Evolutionary conservation across 495 filamentous ascomycete species (phyloP).

Genomic region (Parathielavia appendiculata): DNA sequence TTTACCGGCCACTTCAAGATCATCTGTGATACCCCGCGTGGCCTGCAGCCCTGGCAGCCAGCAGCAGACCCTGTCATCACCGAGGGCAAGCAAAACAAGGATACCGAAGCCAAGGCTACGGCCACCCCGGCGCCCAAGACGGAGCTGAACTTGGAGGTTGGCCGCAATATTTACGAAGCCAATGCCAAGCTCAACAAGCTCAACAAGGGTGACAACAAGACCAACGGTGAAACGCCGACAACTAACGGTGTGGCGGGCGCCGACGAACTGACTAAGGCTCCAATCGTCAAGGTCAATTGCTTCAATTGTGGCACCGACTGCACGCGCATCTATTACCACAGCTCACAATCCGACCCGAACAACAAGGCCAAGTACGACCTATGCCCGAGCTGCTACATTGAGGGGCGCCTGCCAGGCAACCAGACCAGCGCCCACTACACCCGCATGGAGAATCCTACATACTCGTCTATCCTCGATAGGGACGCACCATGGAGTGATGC

Average conservation of each 20-base stretch:
- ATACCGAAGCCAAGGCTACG: conserved; percentile 66
- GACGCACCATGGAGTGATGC: conserved; percentile 86
- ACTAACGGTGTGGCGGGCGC: conserved; percentile 53
- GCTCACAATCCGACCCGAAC: conserved; percentile 53
- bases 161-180: conserved; percentile 91
- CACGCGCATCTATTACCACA: conserved; percentile 86
- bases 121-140: conserved; percentile 62
- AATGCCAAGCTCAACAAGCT: conserved; percentile 81
- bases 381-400: conserved; percentile 83
- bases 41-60: conserved; percentile 90
- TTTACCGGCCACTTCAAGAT: conserved; percentile 97
- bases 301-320: conserved; percentile 89
- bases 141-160: conserved; percentile 81
- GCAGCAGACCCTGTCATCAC: conserved; percentile 63
- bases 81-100: conserved; percentile 64
- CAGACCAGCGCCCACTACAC: conserved; percentile 71
- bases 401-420: conserved; percentile 70
- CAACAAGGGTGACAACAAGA: conserved; percentile 46
- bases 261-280: conserved; percentile 56
- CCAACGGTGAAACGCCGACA: conserved; percentile 65
- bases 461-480: conserved; percentile 66
- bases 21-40: conserved; percentile 88
- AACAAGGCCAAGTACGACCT: conserved; percentile 71
- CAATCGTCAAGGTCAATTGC: conserved; percentile 60
- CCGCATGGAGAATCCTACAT: conserved; percentile 78